Percentiles rank a stretch among this genome's conserved stretches.
Evolutionary conservation across 2,329 filamentous ascomycete species (phyloP).

Genomic region (Chaetomiaceae sp.): DNA sequence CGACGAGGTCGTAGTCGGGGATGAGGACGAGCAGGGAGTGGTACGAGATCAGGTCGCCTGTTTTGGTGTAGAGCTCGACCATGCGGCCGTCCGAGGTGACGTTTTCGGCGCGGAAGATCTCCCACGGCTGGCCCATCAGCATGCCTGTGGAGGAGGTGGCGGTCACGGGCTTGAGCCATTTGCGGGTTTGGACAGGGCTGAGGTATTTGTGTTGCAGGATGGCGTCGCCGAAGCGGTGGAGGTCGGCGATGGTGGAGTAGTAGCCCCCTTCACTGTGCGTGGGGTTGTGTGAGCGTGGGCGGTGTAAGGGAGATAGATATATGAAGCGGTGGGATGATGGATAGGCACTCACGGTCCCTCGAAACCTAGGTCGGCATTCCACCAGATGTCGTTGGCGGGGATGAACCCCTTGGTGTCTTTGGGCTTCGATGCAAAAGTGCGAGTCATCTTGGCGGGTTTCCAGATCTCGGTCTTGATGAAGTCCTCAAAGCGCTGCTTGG

Average conservation of each 20-base stretch:
- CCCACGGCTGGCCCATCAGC: constrained; percentile 44
- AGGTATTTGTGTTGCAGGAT: constrained; percentile 43
- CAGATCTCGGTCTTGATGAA: constrained; percentile 40
- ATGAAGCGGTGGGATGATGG: too few species aligned
- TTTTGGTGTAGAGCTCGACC: constrained; percentile 46
- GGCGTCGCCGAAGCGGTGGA: constrained; percentile 39
- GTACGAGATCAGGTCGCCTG: constrained; percentile 41
- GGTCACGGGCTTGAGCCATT: constrained; percentile 43
- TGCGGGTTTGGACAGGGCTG: constrained; percentile 35
- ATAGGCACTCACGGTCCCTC: constrained; percentile 34
- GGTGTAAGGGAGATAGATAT: too few species aligned
- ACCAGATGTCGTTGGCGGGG: constrained; percentile 32
- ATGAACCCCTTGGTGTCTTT: constrained; percentile 34
- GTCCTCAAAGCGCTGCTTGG: constrained; percentile 37
- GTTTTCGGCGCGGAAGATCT: constrained; percentile 40
- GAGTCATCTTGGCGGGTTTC: constrained; percentile 39
- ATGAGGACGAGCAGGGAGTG: constrained; percentile 39
- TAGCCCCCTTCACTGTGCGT: constrained; percentile 32
- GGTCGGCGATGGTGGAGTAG: constrained; percentile 40
- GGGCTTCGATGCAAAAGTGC: constrained; percentile 36
- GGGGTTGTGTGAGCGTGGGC: background rate
- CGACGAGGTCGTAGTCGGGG: constrained; percentile 43
- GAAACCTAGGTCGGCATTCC: constrained; percentile 34
- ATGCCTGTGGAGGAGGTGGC: constrained; percentile 36
- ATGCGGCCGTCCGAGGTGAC: constrained; percentile 37